Percentiles rank a stretch among this genome's conserved stretches.
Evolutionary conservation across 306 rosid genomes (phyloP).

Genomic region (Vicia faba): DNA sequence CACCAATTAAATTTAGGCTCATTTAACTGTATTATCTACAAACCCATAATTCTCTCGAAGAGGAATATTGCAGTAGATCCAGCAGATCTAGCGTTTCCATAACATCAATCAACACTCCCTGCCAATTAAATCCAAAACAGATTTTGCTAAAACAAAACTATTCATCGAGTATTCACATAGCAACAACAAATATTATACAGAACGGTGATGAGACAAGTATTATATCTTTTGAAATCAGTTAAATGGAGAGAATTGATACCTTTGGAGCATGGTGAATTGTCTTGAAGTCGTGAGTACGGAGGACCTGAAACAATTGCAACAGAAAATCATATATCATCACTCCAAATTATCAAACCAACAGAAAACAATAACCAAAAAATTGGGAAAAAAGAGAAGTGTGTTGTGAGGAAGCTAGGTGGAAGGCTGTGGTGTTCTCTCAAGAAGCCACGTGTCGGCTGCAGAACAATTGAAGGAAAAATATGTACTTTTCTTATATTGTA

Average conservation of each 20-base stretch:
- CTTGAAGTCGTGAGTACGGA: slow-evolving; percentile 74
- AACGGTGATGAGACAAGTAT: neutral
- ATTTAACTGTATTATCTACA: no score
- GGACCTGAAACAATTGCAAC: slow-evolving; percentile 42
- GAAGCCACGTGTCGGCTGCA: no score
- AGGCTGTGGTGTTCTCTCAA: no score
- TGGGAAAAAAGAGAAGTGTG: no score
- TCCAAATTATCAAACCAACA: no score
- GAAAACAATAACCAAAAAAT: no score
- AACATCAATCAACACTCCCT: slow-evolving; percentile 57
- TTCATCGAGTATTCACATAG: neutral
- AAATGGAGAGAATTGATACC: slow-evolving; percentile 45
- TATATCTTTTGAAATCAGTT: neutral
- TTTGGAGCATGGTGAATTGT: slow-evolving; percentile 50
- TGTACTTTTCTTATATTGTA: no score
- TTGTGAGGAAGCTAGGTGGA: no score
- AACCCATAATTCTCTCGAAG: slow-evolving; percentile 40
- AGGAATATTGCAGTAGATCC: slow-evolving; percentile 70
- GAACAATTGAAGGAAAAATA: no score
- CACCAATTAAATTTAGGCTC: slow-evolving; percentile 86
- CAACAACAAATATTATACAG: neutral
- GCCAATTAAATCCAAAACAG: slow-evolving; percentile 23
- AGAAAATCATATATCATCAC: no score
- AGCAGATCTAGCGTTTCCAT: slow-evolving; percentile 52
- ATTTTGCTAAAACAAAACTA: neutral